phyloP scores from a whole-genome alignment of 352 stramenopile genomes.

The Phytophthora europaea region DNA sequence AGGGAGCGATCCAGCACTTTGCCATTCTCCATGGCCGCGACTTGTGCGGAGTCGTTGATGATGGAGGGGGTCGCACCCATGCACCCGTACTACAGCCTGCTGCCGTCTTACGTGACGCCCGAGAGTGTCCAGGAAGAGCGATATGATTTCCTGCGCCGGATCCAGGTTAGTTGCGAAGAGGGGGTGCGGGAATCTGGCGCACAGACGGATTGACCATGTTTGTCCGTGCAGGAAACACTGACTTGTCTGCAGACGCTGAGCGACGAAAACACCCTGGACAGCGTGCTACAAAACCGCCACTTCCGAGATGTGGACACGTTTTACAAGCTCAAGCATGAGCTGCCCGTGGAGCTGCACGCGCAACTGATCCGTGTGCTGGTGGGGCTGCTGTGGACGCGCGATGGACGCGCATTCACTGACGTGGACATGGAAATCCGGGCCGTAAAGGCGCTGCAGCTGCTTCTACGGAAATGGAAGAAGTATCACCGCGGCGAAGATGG shows the following conservation, averaged over 20 bases:
- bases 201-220: background rate
- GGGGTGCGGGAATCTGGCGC: background rate
- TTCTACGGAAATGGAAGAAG: conserved; percentile 72
- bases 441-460: conserved; percentile 46
- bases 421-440: conserved; percentile 66
- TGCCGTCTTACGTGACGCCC: conserved; percentile 66
- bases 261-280: background rate
- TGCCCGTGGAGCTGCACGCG: conserved; percentile 51
- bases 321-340: conserved; percentile 72
- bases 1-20: background rate
- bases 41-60: background rate
- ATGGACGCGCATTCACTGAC: conserved; percentile 54
- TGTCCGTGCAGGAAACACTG: conserved; percentile 47
- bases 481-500: conserved; percentile 4
- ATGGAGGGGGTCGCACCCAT: conserved; percentile 6
- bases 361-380: conserved; percentile 61
- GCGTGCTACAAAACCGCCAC: conserved; percentile 62
- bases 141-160: conserved; percentile 55
- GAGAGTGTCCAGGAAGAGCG: conserved; percentile 50
- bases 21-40: conserved; percentile 20
- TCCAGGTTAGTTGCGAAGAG: conserved; percentile 34
- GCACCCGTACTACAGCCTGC: conserved; percentile 69
- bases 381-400: conserved; percentile 53
- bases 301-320: conserved; percentile 69
- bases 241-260: conserved; percentile 41